These are phyloP conservation scores for Cryphonectria nitschkei DNA, from an alignment of 2,329 filamentous ascomycete species.

Conservation along the genomic window DNA sequence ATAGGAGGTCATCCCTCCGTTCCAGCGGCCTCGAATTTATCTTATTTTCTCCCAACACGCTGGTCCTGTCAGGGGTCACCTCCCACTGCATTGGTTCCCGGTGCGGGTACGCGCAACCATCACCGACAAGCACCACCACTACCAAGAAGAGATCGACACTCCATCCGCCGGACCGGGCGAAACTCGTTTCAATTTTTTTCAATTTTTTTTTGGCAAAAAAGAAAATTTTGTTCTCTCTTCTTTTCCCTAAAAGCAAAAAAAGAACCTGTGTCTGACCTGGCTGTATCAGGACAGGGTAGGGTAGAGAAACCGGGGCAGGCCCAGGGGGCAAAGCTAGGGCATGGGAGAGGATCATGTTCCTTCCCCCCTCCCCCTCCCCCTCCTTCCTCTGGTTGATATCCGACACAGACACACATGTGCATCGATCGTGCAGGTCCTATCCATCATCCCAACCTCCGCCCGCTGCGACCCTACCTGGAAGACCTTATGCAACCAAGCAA, in stretches of 20 bases:
- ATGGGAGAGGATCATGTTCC: background rate
- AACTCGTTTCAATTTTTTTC: background rate
- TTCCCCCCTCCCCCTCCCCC: background rate
- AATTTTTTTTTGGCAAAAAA: too few species aligned
- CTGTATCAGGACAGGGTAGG: background rate
- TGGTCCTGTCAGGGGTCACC: constrained; percentile 7
- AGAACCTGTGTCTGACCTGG: background rate
- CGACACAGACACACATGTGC: background rate
- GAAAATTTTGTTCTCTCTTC: background rate
- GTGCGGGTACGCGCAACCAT: background rate
- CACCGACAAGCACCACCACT: background rate
- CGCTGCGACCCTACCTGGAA: constrained; percentile 2
- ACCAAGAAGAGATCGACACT: background rate
- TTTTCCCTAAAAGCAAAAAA: background rate
- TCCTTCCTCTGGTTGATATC: background rate
- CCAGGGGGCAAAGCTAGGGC: background rate
- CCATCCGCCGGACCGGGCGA: constrained; percentile 7
- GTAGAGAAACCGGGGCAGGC: background rate
- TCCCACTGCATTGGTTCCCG: constrained; percentile 11
- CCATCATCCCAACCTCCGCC: background rate
- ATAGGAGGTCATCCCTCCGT: background rate
- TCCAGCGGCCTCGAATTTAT: background rate
- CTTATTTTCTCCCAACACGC: background rate
- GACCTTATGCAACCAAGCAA: background rate
- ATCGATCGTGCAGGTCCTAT: background rate